Conservation (phyloP, 2,329 filamentous ascomycete species). For the Plenodomus biglobosus region DNA sequence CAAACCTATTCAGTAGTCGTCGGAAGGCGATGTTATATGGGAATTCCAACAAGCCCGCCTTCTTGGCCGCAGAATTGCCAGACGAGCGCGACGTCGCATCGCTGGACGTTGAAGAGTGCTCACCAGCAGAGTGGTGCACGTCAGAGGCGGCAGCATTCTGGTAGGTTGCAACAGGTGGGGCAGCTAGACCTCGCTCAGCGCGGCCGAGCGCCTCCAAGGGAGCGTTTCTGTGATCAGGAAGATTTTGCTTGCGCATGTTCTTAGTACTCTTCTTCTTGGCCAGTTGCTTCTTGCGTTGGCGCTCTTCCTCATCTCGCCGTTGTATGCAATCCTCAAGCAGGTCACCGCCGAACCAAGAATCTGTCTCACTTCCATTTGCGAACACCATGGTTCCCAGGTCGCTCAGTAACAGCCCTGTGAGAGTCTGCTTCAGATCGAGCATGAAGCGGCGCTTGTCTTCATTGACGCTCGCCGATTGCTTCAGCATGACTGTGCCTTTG, state of each 20-base stretch:
- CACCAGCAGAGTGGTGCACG: slow-evolving; percentile 47
- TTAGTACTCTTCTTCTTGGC: slow-evolving; percentile 59
- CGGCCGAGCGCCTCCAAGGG: slow-evolving; percentile 49
- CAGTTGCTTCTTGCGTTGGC: slow-evolving; percentile 41
- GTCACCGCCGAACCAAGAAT: slow-evolving; percentile 74
- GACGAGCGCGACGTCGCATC: slow-evolving; percentile 49
- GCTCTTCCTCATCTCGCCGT: slow-evolving; percentile 46
- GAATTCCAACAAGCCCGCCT: slow-evolving; percentile 60
- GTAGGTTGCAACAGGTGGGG: slow-evolving; percentile 46
- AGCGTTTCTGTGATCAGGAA: slow-evolving; percentile 41
- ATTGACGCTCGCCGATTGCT: slow-evolving; percentile 55
- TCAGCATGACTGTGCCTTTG: slow-evolving; percentile 66
- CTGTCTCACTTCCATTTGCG: slow-evolving; percentile 87
- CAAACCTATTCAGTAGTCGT: slow-evolving; percentile 80
- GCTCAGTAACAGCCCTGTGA: slow-evolving; percentile 83
- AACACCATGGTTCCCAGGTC: slow-evolving; percentile 87
- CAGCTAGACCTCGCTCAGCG: slow-evolving; percentile 45
- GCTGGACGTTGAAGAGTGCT: slow-evolving; percentile 50
- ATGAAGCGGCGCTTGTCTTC: slow-evolving; percentile 80
- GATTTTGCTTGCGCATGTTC: slow-evolving; percentile 53
- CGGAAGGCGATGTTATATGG: slow-evolving; percentile 80
- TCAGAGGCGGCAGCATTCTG: slow-evolving; percentile 46
- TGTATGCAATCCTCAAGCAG: slow-evolving; percentile 53
- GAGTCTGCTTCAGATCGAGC: slow-evolving; percentile 71
- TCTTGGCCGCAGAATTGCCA: slow-evolving; percentile 47